A percentile compares a stretch with the other conserved stretches of the same genome.
Evolutionary conservation across 192 early-diverging fungal species (phyloP).

Genomic region (Linnemannia hyalina): DNA sequence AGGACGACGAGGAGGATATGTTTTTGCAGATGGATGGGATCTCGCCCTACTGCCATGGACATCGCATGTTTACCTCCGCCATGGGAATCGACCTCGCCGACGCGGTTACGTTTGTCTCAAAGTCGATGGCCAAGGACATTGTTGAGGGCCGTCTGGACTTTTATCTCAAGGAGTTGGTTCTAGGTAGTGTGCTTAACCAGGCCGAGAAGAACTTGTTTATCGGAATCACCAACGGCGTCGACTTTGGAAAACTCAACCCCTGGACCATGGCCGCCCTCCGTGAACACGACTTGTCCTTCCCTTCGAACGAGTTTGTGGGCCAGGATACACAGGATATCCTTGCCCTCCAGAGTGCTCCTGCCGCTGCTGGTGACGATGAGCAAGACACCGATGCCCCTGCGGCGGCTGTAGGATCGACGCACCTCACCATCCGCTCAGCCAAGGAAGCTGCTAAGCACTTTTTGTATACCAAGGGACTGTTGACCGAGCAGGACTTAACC

Average conservation of each 20-base stretch:
- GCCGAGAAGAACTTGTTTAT: slow-evolving; percentile 60
- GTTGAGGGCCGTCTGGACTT: slow-evolving; percentile 67
- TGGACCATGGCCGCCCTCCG: slow-evolving; percentile 56
- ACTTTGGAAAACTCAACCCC: slow-evolving; percentile 63
- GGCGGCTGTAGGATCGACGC: slow-evolving; percentile 1
- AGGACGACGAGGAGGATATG: slow-evolving; percentile 51
- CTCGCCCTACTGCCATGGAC: slow-evolving; percentile 59
- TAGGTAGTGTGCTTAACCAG: slow-evolving; percentile 60
- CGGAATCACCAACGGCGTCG: slow-evolving; percentile 69
- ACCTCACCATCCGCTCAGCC: slow-evolving; percentile 39
- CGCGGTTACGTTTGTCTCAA: slow-evolving; percentile 67
- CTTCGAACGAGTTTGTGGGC: slow-evolving; percentile 38
- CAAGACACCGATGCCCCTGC: neutral
- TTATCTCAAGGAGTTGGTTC: slow-evolving; percentile 67
- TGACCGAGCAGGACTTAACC: slow-evolving; percentile 53
- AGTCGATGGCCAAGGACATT: slow-evolving; percentile 66
- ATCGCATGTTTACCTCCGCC: slow-evolving; percentile 64
- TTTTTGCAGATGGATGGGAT: slow-evolving; percentile 38
- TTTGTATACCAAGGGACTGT: slow-evolving; percentile 53
- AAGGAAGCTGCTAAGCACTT: slow-evolving; percentile 65
- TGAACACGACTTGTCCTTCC: slow-evolving; percentile 52
- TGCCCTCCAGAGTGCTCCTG: neutral
- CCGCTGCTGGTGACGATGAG: neutral
- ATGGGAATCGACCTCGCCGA: slow-evolving; percentile 67
- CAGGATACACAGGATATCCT: slow-evolving; percentile 7